Conservation (phyloP, 2,329 filamentous ascomycete species). For the Chalara sp. region DNA sequence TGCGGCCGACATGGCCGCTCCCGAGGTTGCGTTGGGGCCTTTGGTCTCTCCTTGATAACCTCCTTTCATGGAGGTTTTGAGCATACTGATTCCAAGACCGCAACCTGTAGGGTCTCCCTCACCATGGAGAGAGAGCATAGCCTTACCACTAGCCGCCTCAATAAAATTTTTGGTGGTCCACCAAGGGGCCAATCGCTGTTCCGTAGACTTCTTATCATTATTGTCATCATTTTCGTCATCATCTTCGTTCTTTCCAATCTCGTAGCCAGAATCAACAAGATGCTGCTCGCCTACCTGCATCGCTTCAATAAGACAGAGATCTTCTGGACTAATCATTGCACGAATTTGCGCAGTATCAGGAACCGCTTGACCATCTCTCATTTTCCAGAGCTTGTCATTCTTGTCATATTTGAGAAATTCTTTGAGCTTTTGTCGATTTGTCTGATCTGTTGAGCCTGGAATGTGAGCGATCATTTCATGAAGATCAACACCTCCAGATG, state of each 20-base stretch:
- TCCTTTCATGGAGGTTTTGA: conserved; percentile 98
- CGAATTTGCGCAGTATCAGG: conserved; percentile 78
- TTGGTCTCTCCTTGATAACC: conserved; percentile 80
- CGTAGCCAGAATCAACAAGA: conserved; percentile 84
- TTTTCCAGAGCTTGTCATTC: conserved; percentile 74
- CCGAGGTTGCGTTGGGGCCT: conserved; percentile 58
- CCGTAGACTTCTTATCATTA: conserved; percentile 55
- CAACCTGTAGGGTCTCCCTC: conserved; percentile 92
- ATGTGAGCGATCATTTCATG: conserved; percentile 89
- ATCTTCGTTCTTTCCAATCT: conserved; percentile 58
- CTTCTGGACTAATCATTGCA: conserved; percentile 87
- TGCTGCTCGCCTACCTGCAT: conserved; percentile 95
- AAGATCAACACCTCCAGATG: conserved; percentile 62
- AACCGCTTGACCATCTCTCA: conserved; percentile 64
- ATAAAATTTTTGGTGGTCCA: conserved; percentile 95
- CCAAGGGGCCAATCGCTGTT: conserved; percentile 91
- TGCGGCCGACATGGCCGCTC: conserved; percentile 59
- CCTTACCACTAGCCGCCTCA: conserved; percentile 87
- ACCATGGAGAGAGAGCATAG: conserved; percentile 92
- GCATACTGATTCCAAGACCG: conserved; percentile 92
- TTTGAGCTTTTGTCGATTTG: conserved; percentile 94
- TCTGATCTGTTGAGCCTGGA: conserved; percentile 86
- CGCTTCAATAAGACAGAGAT: conserved; percentile 87
- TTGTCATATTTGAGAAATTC: conserved; percentile 93
- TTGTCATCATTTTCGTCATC: conserved; percentile 38